A percentile compares a stretch with the other conserved stretches of the same genome.
phyloP scores from a whole-genome alignment of 176 grass and related monocot species.

The Bonia amplexicaulis region DNA sequence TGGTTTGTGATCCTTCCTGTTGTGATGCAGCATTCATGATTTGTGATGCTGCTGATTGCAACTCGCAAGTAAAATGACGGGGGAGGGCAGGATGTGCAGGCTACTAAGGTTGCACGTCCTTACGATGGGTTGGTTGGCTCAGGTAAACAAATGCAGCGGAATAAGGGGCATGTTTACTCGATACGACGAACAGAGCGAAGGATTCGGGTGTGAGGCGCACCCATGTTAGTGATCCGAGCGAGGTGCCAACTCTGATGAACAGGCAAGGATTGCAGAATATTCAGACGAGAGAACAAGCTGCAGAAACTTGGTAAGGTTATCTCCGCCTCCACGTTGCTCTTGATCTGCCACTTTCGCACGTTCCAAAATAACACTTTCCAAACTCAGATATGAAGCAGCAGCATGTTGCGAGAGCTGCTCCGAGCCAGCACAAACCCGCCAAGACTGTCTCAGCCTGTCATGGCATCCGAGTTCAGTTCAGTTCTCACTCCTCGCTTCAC shows the following conservation, averaged over 20 bases:
- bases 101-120: conserved; percentile 12
- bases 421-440: background rate
- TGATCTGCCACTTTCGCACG: background rate
- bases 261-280: background rate
- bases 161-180: background rate
- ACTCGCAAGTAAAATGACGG: background rate
- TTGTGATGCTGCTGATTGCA: background rate
- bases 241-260: background rate
- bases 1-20: background rate
- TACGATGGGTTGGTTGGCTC: background rate
- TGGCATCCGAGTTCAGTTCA: background rate
- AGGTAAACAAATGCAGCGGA: conserved; percentile 18
- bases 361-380: background rate
- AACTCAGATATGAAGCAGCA: background rate
- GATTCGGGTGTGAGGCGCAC: background rate
- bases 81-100: conserved; percentile 16
- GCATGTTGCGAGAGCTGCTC: background rate
- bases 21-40: background rate
- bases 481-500: too few relatives aligned
- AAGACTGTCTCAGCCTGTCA: background rate
- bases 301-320: background rate
- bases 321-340: background rate
- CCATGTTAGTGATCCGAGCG: background rate
- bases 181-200: background rate
- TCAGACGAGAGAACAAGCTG: background rate